Evolutionary conservation across 2,329 filamentous ascomycete genomes (phyloP).

Genomic region (Sporothrix brunneoviolacea): DNA sequence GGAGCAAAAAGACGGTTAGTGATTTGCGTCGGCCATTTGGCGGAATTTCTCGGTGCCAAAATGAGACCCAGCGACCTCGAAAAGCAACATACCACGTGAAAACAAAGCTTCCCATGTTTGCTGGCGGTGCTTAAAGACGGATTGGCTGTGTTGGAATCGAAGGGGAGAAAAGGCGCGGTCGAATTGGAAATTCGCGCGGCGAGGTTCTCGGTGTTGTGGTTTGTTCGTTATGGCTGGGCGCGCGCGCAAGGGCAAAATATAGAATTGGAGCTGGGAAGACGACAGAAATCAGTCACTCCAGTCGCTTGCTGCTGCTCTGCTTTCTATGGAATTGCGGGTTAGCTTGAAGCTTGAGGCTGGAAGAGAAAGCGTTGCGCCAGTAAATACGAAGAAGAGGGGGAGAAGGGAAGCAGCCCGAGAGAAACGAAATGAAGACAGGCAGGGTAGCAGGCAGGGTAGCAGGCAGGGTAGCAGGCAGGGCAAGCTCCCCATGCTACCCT

Average conservation of each 20-base stretch:
- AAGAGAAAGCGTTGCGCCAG: no score
- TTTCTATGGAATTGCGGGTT: no score
- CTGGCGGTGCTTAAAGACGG: not conserved
- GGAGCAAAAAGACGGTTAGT: not conserved
- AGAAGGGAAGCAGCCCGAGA: not conserved
- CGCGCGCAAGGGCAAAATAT: no score
- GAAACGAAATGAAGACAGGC: constrained; percentile 8
- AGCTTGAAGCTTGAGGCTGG: not conserved
- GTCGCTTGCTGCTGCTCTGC: no score
- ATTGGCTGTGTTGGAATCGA: not conserved
- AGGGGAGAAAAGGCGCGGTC: not conserved
- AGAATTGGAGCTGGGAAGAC: no score
- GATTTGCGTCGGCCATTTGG: not conserved
- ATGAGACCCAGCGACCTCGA: no score
- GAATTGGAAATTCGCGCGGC: not conserved
- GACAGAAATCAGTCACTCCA: no score
- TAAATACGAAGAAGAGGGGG: not conserved
- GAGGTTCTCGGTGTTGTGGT: no score
- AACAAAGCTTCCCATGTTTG: constrained; percentile 57
- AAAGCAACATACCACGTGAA: constrained; percentile 60
- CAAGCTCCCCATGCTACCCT: constrained; percentile 7
- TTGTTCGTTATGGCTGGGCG: no score
- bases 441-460: not conserved
- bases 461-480: no score
- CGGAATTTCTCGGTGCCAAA: no score